Conservation (phyloP, 148 eudicot genomes). For the Cornus suecica region DNA sequence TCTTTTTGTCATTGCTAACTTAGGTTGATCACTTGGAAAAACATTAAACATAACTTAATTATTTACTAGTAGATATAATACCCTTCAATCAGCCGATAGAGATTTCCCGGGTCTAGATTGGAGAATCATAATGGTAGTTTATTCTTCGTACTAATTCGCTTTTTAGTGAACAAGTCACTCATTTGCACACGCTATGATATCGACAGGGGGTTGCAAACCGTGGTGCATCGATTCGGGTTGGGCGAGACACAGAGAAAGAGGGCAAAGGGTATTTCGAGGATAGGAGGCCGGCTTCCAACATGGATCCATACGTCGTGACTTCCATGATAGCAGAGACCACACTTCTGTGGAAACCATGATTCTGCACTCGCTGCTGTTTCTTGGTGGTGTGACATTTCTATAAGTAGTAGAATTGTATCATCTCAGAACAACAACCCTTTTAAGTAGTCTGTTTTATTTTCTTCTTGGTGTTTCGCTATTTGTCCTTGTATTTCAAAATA, state of each 20-base stretch:
- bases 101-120: background rate
- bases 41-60: no score
- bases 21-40: background rate
- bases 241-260: constrained; percentile 48
- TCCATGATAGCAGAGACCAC: constrained; percentile 58
- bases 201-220: constrained; percentile 54
- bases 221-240: constrained; percentile 51
- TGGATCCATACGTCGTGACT: constrained; percentile 54
- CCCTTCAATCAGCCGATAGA: background rate
- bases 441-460: background rate
- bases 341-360: constrained; percentile 33
- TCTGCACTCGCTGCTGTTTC: background rate
- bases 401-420: background rate
- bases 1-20: background rate
- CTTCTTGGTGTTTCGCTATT: background rate
- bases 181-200: background rate
- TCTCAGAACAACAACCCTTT: background rate
- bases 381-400: background rate
- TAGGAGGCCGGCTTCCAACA: constrained; percentile 54
- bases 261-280: constrained; percentile 61
- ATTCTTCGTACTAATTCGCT: background rate
- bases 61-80: no score
- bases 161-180: background rate
- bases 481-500: background rate
- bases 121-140: background rate